Base-by-base conservation (phyloP, 1,284 basidiomycete species). In the Leccinum griseonigrum region DNA sequence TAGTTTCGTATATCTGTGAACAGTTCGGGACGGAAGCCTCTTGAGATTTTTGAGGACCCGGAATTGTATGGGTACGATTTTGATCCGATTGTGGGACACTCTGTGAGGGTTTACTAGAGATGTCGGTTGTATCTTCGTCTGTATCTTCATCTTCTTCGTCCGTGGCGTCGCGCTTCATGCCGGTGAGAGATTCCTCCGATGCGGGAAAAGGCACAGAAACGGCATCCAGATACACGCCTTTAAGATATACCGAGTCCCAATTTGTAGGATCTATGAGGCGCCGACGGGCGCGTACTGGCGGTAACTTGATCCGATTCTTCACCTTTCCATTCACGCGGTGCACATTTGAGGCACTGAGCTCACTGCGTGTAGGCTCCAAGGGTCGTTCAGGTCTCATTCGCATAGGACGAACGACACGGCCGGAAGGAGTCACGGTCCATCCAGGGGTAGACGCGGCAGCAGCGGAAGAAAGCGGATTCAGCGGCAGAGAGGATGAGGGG, bases 351-450 rank as follows among this genome's bases (percentile, higher is more conserved):
- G 51, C 14, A 29, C 55, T 51, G 5, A 58, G 60, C 14, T 66
- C 58, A 18, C 60, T 58, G 1, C 71, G 57, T 2, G 73, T 76
- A 10, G 77, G 77, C 3, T 82, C 80, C 11, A 92, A 74, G 9
- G 88, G 88, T 34, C 79, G 81, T 3, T 71, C 73, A 2, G 91
- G 90, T 8, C 89, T 81, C 83, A 90, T 90, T 51, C 83, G 80
- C 65, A 89, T 77, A 2, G 87, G 83, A 4, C 81, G 79, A 6
- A 91, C 76, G n/a, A 91, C 75, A 6, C 89, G 82, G 1, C 88
- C 87, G 1, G 87, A 81, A 3, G 84, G 75, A 0, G 88, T 90
- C 46, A 84, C 81, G 56, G 80, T 81, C 91, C 91, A 92, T 9
- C 85, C 87, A 8, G 81, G 83, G 6, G 69, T 67, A 7, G 71